phyloP scores from a whole-genome alignment of 192 early-diverging fungal genomes.

The Thoreauomyces humboldtii region DNA sequence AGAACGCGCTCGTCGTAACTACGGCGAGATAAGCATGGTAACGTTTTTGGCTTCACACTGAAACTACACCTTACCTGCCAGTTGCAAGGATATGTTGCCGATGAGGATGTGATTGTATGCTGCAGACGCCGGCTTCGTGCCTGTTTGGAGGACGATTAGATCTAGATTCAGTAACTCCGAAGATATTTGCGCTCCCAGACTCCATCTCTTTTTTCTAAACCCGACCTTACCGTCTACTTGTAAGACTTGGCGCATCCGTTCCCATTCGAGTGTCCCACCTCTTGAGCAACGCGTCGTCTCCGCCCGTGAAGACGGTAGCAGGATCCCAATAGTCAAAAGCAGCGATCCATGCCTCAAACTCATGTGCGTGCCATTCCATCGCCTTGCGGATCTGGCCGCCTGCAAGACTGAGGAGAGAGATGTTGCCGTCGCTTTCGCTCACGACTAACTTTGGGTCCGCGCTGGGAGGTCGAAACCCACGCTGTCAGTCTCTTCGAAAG shows the following conservation, averaged over 20 bases:
- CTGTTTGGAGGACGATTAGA: too few relatives aligned
- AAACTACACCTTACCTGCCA: conserved; percentile 63
- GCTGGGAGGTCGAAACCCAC: too few relatives aligned
- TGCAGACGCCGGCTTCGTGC: conserved; percentile 88
- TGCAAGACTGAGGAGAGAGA: conserved; percentile 50
- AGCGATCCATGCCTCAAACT: conserved; percentile 90
- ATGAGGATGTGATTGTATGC: conserved; percentile 82
- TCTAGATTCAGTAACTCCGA: too few relatives aligned
- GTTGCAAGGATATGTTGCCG: conserved; percentile 77
- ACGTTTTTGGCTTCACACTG: not conserved
- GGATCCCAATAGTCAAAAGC: conserved; percentile 84
- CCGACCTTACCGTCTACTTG: conserved; percentile 58
- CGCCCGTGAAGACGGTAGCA: conserved; percentile 73
- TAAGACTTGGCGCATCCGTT: conserved; percentile 52
- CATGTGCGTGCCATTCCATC: conserved; percentile 76
- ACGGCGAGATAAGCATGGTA: conserved; percentile 4
- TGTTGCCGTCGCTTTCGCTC: conserved; percentile 75
- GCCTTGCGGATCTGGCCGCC: conserved; percentile 31
- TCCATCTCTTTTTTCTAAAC: too few relatives aligned
- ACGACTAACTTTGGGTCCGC: conserved; percentile 46
- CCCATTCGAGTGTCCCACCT: conserved; percentile 81
- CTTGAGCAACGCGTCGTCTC: conserved; percentile 84
- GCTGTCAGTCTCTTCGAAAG: too few relatives aligned
- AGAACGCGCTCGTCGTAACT: conserved; percentile 88
- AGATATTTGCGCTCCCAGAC: too few relatives aligned